These are phyloP conservation scores for Dichomitus squalens DNA, from an alignment of 1,284 basidiomycete species.

Conservation along the genomic window DNA sequence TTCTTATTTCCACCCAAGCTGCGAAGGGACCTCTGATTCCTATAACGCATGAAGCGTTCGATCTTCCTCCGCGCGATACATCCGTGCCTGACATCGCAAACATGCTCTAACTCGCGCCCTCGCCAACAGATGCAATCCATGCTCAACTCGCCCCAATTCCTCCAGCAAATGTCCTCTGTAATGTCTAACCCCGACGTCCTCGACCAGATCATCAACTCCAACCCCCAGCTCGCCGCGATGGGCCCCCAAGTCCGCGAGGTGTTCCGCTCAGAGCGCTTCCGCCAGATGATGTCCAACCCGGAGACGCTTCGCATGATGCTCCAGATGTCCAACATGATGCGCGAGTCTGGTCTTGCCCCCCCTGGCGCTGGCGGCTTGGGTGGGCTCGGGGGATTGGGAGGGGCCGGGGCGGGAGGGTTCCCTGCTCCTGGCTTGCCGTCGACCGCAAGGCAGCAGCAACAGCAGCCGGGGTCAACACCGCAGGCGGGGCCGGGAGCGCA, in stretches of 20 bases:
- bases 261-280: constrained; percentile 81
- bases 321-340: constrained; percentile 72
- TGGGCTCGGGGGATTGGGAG: constrained; percentile 22
- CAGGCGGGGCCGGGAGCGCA: constrained; percentile 6
- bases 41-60: not conserved
- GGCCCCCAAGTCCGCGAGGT: constrained; percentile 80
- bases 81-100: not conserved
- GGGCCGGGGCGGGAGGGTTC: constrained; percentile 39
- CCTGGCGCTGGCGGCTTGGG: constrained; percentile 28
- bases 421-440: constrained; percentile 60
- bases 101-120: not conserved
- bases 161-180: constrained; percentile 33
- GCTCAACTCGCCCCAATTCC: constrained; percentile 66
- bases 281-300: constrained; percentile 85
- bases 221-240: constrained; percentile 81
- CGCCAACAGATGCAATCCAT: constrained; percentile 70
- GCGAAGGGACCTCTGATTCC: too few species aligned
- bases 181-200: constrained; percentile 49
- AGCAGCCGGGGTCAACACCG: constrained; percentile 1
- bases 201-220: constrained; percentile 81
- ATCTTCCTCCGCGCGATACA: not conserved
- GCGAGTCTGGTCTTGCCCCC: constrained; percentile 38
- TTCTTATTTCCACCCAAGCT: too few species aligned
- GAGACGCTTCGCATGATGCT: constrained; percentile 81
- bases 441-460: constrained; percentile 29